Conservation (phyloP, 2,329 filamentous ascomycete genomes). For the Colletotrichum sp. region DNA sequence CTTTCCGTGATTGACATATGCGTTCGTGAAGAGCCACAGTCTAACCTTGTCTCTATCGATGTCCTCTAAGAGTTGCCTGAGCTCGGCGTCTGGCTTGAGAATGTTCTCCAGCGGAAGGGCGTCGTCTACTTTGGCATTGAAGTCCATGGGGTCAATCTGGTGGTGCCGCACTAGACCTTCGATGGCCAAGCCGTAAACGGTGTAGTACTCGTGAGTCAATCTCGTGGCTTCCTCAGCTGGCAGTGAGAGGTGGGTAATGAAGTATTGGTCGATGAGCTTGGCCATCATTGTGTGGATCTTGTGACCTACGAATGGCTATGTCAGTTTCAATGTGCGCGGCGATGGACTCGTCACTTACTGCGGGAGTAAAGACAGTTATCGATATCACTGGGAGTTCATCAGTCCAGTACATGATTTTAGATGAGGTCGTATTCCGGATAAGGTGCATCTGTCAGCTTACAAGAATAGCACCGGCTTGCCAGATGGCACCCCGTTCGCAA, state of each 20-base stretch:
- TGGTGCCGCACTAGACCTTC: constrained; percentile 94
- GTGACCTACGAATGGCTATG: constrained; percentile 52
- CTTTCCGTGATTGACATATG: constrained; percentile 86
- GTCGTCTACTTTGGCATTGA: constrained; percentile 94
- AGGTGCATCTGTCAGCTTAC: not conserved
- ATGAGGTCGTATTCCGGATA: not conserved
- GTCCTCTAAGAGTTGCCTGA: constrained; percentile 79
- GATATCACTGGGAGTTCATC: constrained; percentile 76
- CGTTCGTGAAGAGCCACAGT: constrained; percentile 97
- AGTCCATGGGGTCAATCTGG: constrained; percentile 92
- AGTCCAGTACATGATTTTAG: not conserved
- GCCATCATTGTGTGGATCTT: constrained; percentile 91
- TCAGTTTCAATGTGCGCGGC: not conserved
- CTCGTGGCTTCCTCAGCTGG: constrained; percentile 77
- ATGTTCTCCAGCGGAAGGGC: constrained; percentile 88
- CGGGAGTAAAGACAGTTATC: constrained; percentile 97
- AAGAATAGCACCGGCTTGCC: not conserved
- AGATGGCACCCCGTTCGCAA: accelerated
- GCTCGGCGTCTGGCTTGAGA: constrained; percentile 76
- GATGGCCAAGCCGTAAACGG: constrained; percentile 92
- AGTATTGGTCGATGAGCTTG: constrained; percentile 73
- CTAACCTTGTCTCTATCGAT: constrained; percentile 85
- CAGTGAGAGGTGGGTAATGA: constrained; percentile 74
- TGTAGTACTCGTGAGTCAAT: constrained; percentile 92
- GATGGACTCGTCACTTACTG: constrained; percentile 51